phyloP scores from a whole-genome alignment of 2,329 filamentous ascomycete genomes.

The Pyricularia sp. region DNA sequence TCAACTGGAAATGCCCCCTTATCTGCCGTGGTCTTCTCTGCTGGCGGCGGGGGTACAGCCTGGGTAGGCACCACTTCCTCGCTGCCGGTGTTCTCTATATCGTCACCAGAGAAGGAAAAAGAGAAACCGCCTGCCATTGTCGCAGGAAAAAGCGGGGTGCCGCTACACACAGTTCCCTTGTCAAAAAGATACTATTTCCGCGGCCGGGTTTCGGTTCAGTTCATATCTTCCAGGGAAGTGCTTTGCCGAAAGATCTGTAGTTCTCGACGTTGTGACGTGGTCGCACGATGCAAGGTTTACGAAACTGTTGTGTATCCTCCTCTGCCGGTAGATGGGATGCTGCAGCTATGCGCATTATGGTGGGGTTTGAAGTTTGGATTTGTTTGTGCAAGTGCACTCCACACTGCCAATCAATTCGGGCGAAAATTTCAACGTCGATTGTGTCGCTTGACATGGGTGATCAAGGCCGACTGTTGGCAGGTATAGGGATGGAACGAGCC shows the following conservation, averaged over 20 bases:
- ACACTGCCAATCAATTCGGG: neutral
- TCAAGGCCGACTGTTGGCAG: neutral
- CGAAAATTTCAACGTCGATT: neutral
- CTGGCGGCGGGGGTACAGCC: conserved; percentile 6
- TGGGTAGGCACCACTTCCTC: conserved; percentile 23
- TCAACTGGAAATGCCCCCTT: conserved; percentile 47
- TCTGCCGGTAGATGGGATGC: neutral
- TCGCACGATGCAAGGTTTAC: neutral
- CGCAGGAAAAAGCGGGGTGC: neutral
- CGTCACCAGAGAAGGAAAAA: conserved; percentile 55
- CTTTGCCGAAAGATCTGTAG: neutral
- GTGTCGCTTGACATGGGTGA: neutral
- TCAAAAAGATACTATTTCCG: neutral
- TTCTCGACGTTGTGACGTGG: neutral
- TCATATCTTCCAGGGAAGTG: neutral
- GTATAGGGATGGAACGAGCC: too few species aligned
- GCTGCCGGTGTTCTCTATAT: conserved; percentile 39
- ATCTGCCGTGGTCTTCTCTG: conserved; percentile 11
- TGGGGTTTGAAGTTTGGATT: neutral
- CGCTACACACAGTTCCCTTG: neutral
- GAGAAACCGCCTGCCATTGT: conserved; percentile 15
- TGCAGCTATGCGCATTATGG: neutral
- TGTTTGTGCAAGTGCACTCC: neutral
- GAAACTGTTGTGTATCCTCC: neutral
- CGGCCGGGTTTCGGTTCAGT: neutral